Evolutionary conservation across 176 grass and related monocot genomes (phyloP), one percentile per base, ranked within the genome.

Genomic region (Thinopyrum elongatum): DNA sequence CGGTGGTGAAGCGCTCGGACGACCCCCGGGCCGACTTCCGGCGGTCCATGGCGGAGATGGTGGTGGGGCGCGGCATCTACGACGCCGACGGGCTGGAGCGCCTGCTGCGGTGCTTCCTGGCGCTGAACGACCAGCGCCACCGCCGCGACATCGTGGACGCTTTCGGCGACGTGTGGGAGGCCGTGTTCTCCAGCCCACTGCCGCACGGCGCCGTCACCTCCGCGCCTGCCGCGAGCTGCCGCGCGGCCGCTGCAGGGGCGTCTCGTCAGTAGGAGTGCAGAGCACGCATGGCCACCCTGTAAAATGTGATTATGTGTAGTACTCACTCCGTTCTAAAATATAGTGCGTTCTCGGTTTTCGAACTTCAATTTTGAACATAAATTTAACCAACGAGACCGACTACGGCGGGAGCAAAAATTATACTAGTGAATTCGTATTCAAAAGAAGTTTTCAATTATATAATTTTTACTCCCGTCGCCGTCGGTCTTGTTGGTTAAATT

Each of bases 41-140:
- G 47, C 89, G 59, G 34, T 98, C 96, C 55, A 98, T 98, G 92
- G 90, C 79, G 29, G 94, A 98, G 74, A 98, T 98, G 96, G 90
- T 98, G 60, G 93, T 89, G 28, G 90, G 88, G 41, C 93, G 90
- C 77, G 78, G 88, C 63, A 95, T 98, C 76, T 95, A 94, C 63
- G 96, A 98, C 75, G 74, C 90, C 11, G 80, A 83, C 26, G 93
- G 92, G 7, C 88, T 98, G n/a, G 88, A 95, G 81, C 85, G 85
- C 75, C 92, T 98, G 23, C 90, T 95, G 30, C 86, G 91, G 13
- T 95, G 96, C 86, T 98, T 95, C 82, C 81, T 98, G 16, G 93
- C 88, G 9, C 84, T 98, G 36, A 94, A 98, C 84, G 85, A 91
- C 38, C 84, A 62, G 42, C 84, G 78, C 84, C 97, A 98, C 77